phyloP scores from a whole-genome alignment of 176 grass and related monocot species.

The Triticum timopheevii region DNA sequence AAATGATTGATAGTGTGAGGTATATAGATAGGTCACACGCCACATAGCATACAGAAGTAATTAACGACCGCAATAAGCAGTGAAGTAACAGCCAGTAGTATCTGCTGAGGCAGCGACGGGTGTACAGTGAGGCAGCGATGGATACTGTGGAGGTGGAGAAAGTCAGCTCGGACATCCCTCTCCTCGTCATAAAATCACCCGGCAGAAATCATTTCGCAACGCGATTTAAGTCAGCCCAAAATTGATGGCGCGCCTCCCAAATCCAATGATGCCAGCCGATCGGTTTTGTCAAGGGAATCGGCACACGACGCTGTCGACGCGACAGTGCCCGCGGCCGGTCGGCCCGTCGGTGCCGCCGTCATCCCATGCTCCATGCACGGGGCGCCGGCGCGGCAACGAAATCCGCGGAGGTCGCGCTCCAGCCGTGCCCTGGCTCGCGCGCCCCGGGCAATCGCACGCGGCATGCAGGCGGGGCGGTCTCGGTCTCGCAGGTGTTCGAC shows the following conservation, averaged over 20 bases:
- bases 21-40: too few species aligned
- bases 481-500: too few species aligned
- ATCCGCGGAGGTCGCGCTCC: too few species aligned
- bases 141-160: background rate
- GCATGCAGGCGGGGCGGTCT: too few species aligned
- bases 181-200: background rate
- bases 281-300: background rate
- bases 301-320: background rate
- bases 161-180: conserved; percentile 9
- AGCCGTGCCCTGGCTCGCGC: background rate
- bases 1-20: too few species aligned
- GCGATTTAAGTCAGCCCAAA: background rate
- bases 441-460: too few species aligned
- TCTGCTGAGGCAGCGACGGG: too few species aligned
- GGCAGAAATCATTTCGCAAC: background rate
- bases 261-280: background rate
- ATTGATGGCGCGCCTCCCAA: background rate
- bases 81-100: background rate
- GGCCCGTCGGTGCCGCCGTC: background rate
- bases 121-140: background rate
- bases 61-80: too few species aligned
- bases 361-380: background rate
- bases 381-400: too few species aligned
- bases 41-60: too few species aligned
- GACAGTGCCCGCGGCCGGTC: background rate